Conservation (phyloP, 2,329 filamentous ascomycete genomes). For the Fusarium sp. region DNA sequence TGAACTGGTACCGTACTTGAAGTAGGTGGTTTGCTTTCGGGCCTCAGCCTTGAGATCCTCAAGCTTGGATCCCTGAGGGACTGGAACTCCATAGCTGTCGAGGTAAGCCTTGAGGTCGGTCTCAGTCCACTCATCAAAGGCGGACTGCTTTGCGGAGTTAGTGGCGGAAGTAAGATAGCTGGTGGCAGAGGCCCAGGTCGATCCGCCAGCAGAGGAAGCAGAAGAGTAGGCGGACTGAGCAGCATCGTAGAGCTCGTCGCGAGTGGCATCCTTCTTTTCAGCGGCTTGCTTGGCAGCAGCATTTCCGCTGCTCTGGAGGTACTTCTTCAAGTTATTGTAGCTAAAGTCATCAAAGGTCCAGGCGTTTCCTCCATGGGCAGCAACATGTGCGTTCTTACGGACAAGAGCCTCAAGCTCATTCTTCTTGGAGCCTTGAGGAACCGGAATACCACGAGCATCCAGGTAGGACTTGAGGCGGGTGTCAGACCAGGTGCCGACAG, state of each 20-base stretch:
- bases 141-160: constrained; percentile 70
- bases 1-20: constrained; percentile 78
- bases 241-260: constrained; percentile 78
- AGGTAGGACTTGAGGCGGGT: constrained; percentile 82
- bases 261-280: constrained; percentile 72
- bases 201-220: constrained; percentile 69
- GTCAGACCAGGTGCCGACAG: constrained; percentile 75
- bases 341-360: constrained; percentile 87
- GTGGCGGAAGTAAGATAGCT: constrained; percentile 77
- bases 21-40: constrained; percentile 80
- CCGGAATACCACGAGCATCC: constrained; percentile 80
- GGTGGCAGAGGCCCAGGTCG: constrained; percentile 74
- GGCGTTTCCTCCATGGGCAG: constrained; percentile 73
- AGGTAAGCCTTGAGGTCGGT: constrained; percentile 82
- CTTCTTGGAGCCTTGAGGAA: constrained; percentile 77
- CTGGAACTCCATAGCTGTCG: constrained; percentile 78
- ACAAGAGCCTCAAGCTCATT: constrained; percentile 81
- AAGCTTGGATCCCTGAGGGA: constrained; percentile 74
- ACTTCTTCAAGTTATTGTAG: constrained; percentile 74
- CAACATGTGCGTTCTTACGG: constrained; percentile 79
- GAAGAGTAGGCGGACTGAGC: constrained; percentile 71
- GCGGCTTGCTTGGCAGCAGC: constrained; percentile 68
- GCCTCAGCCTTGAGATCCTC: constrained; percentile 79
- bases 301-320: constrained; percentile 65
- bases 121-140: constrained; percentile 80